These are phyloP conservation scores for Dryadomyces quercivorus DNA, from an alignment of 2,329 filamentous ascomycete species.

Conservation along the genomic window DNA sequence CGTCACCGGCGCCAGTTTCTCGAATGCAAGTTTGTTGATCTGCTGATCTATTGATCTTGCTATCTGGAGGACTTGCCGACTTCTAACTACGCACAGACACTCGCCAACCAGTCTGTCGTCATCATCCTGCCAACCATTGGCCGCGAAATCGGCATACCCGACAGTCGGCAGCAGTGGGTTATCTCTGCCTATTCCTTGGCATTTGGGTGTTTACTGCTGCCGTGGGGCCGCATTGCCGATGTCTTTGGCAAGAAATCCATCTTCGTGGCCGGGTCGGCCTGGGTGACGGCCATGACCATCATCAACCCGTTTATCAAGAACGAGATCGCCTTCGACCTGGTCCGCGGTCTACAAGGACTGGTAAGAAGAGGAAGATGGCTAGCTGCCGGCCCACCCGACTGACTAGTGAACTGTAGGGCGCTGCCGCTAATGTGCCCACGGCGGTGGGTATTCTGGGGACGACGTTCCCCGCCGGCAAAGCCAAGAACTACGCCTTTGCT, in stretches of 20 bases:
- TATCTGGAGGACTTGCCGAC: too few relatives aligned
- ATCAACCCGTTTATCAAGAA: slow-evolving; percentile 52
- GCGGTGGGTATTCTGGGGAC: slow-evolving; percentile 58
- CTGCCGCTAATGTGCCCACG: slow-evolving; percentile 58
- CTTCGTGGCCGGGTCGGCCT: slow-evolving; percentile 51
- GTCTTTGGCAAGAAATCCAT: slow-evolving; percentile 54
- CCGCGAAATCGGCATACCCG: slow-evolving; percentile 40
- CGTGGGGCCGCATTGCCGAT: slow-evolving; percentile 57
- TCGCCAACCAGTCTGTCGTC: slow-evolving; percentile 46
- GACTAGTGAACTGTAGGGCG: slow-evolving; percentile 29
- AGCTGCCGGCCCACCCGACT: neutral
- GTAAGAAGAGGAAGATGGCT: too few relatives aligned
- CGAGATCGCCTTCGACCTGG: slow-evolving; percentile 56
- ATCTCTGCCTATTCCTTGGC: slow-evolving; percentile 53
- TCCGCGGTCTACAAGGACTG: slow-evolving; percentile 54
- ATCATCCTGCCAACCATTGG: slow-evolving; percentile 53
- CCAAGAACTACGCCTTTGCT: slow-evolving; percentile 60
- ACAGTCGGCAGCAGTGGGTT: slow-evolving; percentile 51
- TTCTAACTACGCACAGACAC: slow-evolving; percentile 10
- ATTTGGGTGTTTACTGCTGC: slow-evolving; percentile 54
- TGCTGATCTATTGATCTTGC: too few relatives aligned
- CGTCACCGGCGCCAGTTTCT: slow-evolving; percentile 41
- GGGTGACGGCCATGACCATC: slow-evolving; percentile 46
- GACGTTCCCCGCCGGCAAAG: slow-evolving; percentile 53
- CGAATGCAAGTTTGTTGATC: slow-evolving; percentile 35